Evolutionary conservation across 345 rosid genomes (phyloP).

Genomic region (Cardamine chenopodiifolia): DNA sequence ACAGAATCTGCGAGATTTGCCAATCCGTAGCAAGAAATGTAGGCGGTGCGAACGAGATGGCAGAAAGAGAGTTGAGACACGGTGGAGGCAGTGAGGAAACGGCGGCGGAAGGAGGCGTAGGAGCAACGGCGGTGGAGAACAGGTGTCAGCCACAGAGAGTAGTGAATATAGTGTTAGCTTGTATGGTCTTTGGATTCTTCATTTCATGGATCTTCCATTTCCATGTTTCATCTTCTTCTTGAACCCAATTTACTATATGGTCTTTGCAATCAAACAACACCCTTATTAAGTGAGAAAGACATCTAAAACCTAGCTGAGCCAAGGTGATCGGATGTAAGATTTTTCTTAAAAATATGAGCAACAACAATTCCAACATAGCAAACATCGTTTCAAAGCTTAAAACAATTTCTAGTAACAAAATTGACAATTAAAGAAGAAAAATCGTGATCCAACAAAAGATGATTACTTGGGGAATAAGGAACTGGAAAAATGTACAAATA

Average conservation of each 20-base stretch:
- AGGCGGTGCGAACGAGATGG: slow-evolving; percentile 55
- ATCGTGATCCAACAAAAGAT: slow-evolving; percentile 29
- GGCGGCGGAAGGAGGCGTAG: background rate
- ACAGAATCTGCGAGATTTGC: slow-evolving; percentile 93
- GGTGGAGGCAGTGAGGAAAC: slow-evolving; percentile 19
- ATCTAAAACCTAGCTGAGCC: background rate
- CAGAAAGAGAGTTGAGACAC: slow-evolving; percentile 33
- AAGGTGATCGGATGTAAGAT: background rate
- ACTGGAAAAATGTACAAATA: slow-evolving; percentile 37
- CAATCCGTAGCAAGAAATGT: slow-evolving; percentile 75
- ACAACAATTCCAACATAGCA: background rate
- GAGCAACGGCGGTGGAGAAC: slow-evolving; percentile 13
- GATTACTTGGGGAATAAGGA: slow-evolving; percentile 36
- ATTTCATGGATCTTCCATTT: slow-evolving; percentile 44
- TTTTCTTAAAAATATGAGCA: background rate
- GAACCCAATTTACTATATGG: background rate
- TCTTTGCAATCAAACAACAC: slow-evolving; percentile 9
- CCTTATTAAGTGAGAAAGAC: background rate
- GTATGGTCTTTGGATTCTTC: slow-evolving; percentile 45
- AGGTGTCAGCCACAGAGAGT: slow-evolving; percentile 74
- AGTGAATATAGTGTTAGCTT: slow-evolving; percentile 43
- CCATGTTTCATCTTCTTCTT: slow-evolving; percentile 43
- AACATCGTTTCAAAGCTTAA: slow-evolving; percentile 10
- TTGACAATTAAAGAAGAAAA: background rate
- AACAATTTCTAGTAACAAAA: slow-evolving; percentile 19